Percentiles rank a stretch among this genome's conserved stretches.
Evolutionary conservation across 108 stramenopile genomes (phyloP).

Genomic region (Mayamaea pseudoterrestris): DNA sequence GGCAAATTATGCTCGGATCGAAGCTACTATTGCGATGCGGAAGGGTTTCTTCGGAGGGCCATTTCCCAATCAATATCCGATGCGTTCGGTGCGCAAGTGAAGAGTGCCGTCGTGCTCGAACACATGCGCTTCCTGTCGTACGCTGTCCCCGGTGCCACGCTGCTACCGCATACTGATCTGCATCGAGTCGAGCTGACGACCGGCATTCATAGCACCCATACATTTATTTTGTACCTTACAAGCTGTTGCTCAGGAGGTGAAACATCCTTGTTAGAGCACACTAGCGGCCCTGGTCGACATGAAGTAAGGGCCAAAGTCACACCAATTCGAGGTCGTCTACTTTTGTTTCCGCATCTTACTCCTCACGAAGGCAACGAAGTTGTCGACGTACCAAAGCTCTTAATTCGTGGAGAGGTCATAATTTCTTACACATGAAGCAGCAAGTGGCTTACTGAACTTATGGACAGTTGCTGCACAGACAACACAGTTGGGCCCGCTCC

Average conservation of each 20-base stretch:
- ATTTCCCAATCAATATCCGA: conserved; percentile 12
- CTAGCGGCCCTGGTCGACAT: no score
- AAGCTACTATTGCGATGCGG: conserved; percentile 62
- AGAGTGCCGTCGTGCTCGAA: conserved; percentile 26
- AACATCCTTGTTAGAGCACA: conserved; percentile 38
- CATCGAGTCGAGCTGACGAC: conserved; percentile 31
- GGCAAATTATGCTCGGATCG: conserved; percentile 28
- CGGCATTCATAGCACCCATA: conserved; percentile 53
- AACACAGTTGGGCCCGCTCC: no score
- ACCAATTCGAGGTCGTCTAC: conserved; percentile 44
- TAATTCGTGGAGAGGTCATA: conserved; percentile 62
- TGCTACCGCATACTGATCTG: conserved; percentile 67
- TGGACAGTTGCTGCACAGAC: no score
- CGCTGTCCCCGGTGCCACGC: conserved; percentile 19
- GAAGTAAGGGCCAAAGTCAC: conserved; percentile 30
- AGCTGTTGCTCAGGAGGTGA: conserved; percentile 54
- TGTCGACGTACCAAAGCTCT: conserved; percentile 45
- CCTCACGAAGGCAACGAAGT: conserved; percentile 61
- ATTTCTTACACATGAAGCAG: no score
- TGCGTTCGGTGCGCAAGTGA: conserved; percentile 4
- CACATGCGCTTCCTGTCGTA: conserved; percentile 71
- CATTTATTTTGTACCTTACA: conserved; percentile 62
- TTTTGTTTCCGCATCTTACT: conserved; percentile 63
- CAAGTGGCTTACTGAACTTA: no score
- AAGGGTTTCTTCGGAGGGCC: conserved; percentile 21